phyloP scores from a whole-genome alignment of 2,329 filamentous ascomycete genomes.

The Fusarium nurragi region DNA sequence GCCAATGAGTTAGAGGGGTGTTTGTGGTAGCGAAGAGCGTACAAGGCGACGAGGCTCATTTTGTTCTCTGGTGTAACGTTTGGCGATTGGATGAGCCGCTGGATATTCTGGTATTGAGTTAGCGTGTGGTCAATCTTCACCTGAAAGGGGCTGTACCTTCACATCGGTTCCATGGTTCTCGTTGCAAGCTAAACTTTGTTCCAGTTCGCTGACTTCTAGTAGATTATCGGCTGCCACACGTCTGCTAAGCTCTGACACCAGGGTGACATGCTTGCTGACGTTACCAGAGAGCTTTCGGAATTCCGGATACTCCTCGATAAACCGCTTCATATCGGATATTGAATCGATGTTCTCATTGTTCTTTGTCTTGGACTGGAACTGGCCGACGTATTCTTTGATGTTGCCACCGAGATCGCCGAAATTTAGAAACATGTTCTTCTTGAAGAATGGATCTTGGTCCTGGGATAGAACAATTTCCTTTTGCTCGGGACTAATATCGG shows the following conservation, averaged over 20 bases:
- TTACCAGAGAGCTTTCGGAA: conserved; percentile 97
- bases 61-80: conserved; percentile 84
- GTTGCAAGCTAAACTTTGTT: conserved; percentile 96
- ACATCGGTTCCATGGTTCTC: conserved; percentile 92
- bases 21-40: conserved; percentile 90
- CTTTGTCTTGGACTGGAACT: conserved; percentile 98
- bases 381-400: conserved; percentile 98
- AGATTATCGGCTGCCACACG: conserved; percentile 86
- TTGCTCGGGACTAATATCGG: conserved; percentile 84
- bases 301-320: conserved; percentile 98
- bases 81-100: conserved; percentile 84
- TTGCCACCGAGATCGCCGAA: conserved; percentile 95
- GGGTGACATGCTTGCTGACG: conserved; percentile 96
- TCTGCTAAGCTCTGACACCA: conserved; percentile 92
- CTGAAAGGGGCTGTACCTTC: conserved; percentile 67
- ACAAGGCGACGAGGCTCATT: conserved; percentile 89
- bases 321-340: conserved; percentile 98
- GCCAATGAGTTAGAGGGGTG: conserved; percentile 84
- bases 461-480: conserved; percentile 95
- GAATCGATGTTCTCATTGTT: conserved; percentile 96
- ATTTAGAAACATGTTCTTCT: conserved; percentile 98
- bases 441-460: conserved; percentile 98
- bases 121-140: conserved; percentile 21
- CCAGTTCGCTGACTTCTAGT: conserved; percentile 95
- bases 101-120: conserved; percentile 70